Evolutionary conservation across 805 yeast species (phyloP).

Genomic region (Isabelozyma pseudorhagii): DNA sequence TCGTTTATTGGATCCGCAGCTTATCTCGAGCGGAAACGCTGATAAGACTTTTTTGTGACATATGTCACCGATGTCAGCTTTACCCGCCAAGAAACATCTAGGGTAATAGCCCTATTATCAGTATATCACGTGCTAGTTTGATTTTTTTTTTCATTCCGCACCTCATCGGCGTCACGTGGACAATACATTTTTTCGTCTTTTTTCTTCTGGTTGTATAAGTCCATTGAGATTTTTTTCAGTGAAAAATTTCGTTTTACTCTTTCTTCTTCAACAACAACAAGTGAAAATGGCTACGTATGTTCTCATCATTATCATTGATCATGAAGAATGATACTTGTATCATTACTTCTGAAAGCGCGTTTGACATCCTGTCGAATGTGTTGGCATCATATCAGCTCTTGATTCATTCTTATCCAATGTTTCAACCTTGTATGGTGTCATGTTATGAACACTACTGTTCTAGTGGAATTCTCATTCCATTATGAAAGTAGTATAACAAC

Average conservation of each 20-base stretch:
- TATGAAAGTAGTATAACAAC: constrained; percentile 2
- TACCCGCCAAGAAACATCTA: too few species aligned
- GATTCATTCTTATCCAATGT: not conserved
- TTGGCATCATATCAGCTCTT: constrained; percentile 1
- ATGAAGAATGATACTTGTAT: not conserved
- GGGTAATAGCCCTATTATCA: too few species aligned
- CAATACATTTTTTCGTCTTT: not conserved
- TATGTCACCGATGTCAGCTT: too few species aligned
- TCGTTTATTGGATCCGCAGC: too few species aligned
- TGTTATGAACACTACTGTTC: constrained; percentile 2
- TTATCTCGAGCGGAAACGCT: too few species aligned
- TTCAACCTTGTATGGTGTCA: constrained; percentile 3
- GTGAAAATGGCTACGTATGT: constrained; percentile 35
- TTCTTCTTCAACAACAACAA: constrained; percentile 3
- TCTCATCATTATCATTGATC: not conserved
- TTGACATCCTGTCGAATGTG: not conserved
- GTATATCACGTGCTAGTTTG: too few species aligned
- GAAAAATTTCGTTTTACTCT: not conserved
- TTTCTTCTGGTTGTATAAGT: not conserved
- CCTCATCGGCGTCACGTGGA: not conserved
- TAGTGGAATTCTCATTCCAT: not conserved
- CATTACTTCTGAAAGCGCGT: not conserved
- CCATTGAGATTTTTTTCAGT: not conserved
- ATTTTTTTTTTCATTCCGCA: not conserved
- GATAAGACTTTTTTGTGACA: too few species aligned